Conservation (phyloP, 1,284 basidiomycete species). For the Tremellales sp. region DNA sequence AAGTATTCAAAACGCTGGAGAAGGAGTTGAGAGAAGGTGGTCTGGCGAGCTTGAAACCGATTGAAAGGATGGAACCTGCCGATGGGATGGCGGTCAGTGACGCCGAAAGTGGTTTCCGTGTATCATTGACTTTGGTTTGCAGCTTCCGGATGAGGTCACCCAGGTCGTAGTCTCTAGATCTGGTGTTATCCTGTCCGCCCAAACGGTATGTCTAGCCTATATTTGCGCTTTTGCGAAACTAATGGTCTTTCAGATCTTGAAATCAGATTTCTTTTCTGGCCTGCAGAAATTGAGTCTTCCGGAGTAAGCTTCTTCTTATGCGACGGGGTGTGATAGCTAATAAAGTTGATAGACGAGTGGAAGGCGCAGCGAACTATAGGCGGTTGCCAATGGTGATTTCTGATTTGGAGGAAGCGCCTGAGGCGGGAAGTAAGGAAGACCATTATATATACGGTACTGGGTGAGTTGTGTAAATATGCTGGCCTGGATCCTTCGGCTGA, state of each 20-base stretch:
- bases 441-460: slow-evolving; percentile 86
- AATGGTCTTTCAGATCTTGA: slow-evolving; percentile 61
- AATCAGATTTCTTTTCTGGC: slow-evolving; percentile 94
- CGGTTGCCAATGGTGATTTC: slow-evolving; percentile 63
- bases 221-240: slow-evolving; percentile 49
- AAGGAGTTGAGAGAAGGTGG: slow-evolving; percentile 82
- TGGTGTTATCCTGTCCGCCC: slow-evolving; percentile 74
- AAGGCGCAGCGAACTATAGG: slow-evolving; percentile 89
- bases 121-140: neutral
- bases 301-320: slow-evolving; percentile 58
- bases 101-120: slow-evolving; percentile 25
- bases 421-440: slow-evolving; percentile 43
- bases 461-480: slow-evolving; percentile 48
- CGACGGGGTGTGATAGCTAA: neutral
- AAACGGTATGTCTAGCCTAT: slow-evolving; percentile 35
- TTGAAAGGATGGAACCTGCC: slow-evolving; percentile 68
- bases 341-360: slow-evolving; percentile 65
- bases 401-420: slow-evolving; percentile 4
- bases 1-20: slow-evolving; percentile 92
- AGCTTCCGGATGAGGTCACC: slow-evolving; percentile 74
- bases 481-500: neutral
- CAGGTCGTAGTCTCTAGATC: slow-evolving; percentile 77
- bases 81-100: slow-evolving; percentile 66
- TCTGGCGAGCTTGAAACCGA: slow-evolving; percentile 74
- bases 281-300: slow-evolving; percentile 92